phyloP scores from a whole-genome alignment of 306 rosid genomes.

The Pachyrhizus erosus region DNA sequence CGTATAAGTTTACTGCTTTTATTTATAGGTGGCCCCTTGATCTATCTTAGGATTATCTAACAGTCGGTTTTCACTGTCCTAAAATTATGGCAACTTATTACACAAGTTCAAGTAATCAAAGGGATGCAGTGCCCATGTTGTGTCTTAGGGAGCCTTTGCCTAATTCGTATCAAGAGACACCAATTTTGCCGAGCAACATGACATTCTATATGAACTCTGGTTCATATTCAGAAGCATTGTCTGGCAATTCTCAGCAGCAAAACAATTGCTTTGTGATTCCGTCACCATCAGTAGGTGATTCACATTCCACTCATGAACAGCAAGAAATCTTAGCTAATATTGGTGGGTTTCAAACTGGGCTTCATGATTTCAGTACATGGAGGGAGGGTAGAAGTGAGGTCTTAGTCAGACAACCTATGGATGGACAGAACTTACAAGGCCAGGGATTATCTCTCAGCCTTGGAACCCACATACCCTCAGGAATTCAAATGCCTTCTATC shows the following conservation, averaged over 20 bases:
- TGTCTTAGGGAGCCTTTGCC: constrained; percentile 66
- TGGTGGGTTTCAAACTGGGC: constrained; percentile 52
- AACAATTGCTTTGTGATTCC: constrained; percentile 57
- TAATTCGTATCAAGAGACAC: constrained; percentile 60
- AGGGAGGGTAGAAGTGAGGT: constrained; percentile 66
- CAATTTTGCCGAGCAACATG: constrained; percentile 60
- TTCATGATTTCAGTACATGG: constrained; percentile 66
- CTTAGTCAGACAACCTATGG: constrained; percentile 54
- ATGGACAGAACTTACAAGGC: constrained; percentile 67
- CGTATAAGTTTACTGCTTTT: background rate
- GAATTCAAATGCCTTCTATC: constrained; percentile 63
- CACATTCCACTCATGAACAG: constrained; percentile 56
- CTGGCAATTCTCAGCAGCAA: constrained; percentile 62
- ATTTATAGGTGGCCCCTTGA: constrained; percentile 13
- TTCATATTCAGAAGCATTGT: constrained; percentile 52
- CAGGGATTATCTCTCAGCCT: constrained; percentile 84
- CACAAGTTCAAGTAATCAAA: constrained; percentile 56
- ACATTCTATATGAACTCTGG: constrained; percentile 64
- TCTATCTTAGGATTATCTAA: background rate
- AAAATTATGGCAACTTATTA: constrained; percentile 68
- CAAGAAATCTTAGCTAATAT: constrained; percentile 61
- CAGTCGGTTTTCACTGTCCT: constrained; percentile 33
- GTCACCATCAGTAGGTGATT: constrained; percentile 48
- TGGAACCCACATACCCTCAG: constrained; percentile 65
- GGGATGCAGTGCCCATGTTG: constrained; percentile 56